Conservation (phyloP, 2,329 filamentous ascomycete species). For the Microascus cirrosus region DNA sequence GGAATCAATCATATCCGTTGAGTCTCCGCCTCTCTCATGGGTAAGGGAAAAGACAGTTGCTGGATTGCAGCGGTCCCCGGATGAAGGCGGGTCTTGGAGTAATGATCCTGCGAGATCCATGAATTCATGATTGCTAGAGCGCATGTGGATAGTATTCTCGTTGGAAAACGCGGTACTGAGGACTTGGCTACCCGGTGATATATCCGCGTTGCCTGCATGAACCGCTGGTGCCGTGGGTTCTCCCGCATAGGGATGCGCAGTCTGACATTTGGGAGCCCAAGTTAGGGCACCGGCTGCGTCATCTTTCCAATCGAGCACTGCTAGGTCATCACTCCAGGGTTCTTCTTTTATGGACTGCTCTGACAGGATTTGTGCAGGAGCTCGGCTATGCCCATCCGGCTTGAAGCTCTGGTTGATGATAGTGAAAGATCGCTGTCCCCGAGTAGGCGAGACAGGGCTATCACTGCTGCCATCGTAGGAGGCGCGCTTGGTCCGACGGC, state of each 20-base stretch:
- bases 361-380: neutral
- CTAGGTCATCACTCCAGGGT: neutral
- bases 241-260: neutral
- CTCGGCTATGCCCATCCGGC: neutral
- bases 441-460: constrained; percentile 11
- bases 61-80: neutral
- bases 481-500: constrained; percentile 28
- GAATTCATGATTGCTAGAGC: neutral
- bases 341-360: neutral
- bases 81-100: neutral
- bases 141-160: neutral
- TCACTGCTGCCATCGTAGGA: constrained; percentile 6
- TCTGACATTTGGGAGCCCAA: neutral
- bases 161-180: neutral
- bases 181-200: neutral
- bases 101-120: neutral
- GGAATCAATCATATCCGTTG: neutral
- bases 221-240: neutral
- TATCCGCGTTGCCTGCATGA: neutral
- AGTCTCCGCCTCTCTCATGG: neutral
- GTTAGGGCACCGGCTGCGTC: neutral
- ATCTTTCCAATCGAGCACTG: neutral
- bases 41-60: neutral
- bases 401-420: constrained; percentile 18
- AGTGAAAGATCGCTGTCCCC: constrained; percentile 20